Evolutionary conservation across 257 asterid genomes (phyloP), one percentile per base, ranked within the genome.

Genomic region (Misopates orontium): DNA sequence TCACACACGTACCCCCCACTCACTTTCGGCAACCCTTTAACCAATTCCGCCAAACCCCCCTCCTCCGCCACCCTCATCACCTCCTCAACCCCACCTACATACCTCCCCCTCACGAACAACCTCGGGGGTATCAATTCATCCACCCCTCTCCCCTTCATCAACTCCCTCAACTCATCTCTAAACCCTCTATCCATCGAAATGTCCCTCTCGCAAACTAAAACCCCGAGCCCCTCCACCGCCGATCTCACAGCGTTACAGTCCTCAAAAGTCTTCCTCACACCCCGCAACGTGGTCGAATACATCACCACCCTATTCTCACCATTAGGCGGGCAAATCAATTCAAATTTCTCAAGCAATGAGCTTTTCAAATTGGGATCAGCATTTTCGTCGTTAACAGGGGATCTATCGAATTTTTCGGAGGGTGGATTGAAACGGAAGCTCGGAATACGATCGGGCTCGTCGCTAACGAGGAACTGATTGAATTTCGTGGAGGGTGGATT

Each of bases 151-250:
- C 77, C 84, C 64, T 78, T 79, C 86, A 92, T 57, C 68, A 92
- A 39, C 52, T 81, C 84, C 78, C 74, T 77, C 17, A 92, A 54
- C 61, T 89, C 97, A 0, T 89, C 93, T 71, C 84, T 84, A 31
- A 87, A 92, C 25, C 95, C 91, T 71, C 71, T 77, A 56, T 92
- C 95, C 97, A 92, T 89, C 0, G 98, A 92, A 54, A 89, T 81
- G 41, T 92, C 98, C 64, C 98, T 82, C 78, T 92, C 98, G 4
- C 83, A 81, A 20, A 84, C 20, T 49, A 39, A 56, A 66, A 89
- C 68, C 59, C 96, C 90, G 5, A 71, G 40, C 4, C 82, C 88
- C 53, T 76, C 80, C 50, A 89, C 64, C 4, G 91, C 96, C 3
- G 89, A 82, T 74, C 98, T 76, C 2, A 92, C 96, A 0, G 87